phyloP scores from a whole-genome alignment of 345 rosid genomes.

The Syzygium oleosum region DNA sequence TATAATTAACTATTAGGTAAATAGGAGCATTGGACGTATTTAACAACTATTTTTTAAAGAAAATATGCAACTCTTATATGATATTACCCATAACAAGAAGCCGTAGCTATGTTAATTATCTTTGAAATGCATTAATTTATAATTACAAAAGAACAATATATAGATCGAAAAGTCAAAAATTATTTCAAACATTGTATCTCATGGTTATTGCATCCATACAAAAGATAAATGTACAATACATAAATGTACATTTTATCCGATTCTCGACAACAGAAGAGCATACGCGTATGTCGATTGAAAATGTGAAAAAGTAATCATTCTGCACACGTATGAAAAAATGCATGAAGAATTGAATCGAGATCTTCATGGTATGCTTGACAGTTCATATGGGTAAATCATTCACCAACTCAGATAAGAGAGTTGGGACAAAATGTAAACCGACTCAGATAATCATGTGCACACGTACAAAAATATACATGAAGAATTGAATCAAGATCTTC shows the following conservation, averaged over 20 bases:
- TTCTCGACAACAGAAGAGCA: no score
- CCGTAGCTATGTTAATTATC: no score
- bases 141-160: not conserved
- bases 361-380: no score
- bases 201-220: not conserved
- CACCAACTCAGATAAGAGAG: no score
- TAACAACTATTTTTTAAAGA: not conserved
- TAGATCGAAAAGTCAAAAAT: not conserved
- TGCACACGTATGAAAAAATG: no score
- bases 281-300: no score
- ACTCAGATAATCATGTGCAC: no score
- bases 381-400: no score
- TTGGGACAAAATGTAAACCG: not conserved
- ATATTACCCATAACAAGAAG: not conserved
- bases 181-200: not conserved
- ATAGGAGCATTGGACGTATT: not conserved
- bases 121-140: not conserved
- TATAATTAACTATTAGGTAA: not conserved
- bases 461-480: no score
- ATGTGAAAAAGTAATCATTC: no score
- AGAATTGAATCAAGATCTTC: no score
- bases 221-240: not conserved
- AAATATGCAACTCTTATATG: not conserved
- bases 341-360: no score
- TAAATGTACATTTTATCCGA: not conserved